Base-by-base conservation (phyloP, 148 eudicot genomes). In the Dianthus caryophyllus region DNA sequence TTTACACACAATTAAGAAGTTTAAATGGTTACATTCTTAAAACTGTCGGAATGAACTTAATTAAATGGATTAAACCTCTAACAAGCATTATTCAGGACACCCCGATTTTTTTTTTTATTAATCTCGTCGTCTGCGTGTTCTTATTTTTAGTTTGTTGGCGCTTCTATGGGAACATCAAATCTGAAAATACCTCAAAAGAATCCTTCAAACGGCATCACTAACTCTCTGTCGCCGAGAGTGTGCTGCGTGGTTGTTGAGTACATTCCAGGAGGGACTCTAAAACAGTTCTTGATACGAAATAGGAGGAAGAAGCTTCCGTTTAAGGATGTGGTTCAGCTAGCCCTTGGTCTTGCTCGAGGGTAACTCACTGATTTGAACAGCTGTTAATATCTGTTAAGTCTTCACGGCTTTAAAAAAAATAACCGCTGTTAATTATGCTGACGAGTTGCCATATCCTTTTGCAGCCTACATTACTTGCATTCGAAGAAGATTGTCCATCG, bases 401-500 rank as follows among this genome's bases (percentile, higher is more conserved):
- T 3, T 52, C 5, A 5, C 11, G 2, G 43, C 1, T 33, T 29
- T 12, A 27, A 60, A 11, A 17, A 18, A 25, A 15, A n/a, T 46
- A 4, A 3, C 30, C 30, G 1, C 20, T 25, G 12, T 38, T 33
- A 44, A 58, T 50, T 13, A 14, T 58, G 47, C 67, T 26, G 18
- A 33, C 36, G 17, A 31, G 24, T 71, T 44, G 21, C 57, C 0
- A 18, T 21, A 12, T 26, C 13, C 44, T 75, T 31, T 50, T 72
- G 82, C 84, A 89, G 91, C 54, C 76, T 91, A 48, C 84, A 78
- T 63, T 91, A 88, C 72, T 75, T 91, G 18, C 97, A 91, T 54
- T 80, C 88, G 2, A 72, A 91, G 81, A 91, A 87, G 83, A 91
- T 91, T 71, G 97, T 91, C 15, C 97, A 91, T 53, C 97, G 96